Evolutionary conservation across 805 yeast genomes (phyloP).

Genomic region (Cyberlindnera petersonii): DNA sequence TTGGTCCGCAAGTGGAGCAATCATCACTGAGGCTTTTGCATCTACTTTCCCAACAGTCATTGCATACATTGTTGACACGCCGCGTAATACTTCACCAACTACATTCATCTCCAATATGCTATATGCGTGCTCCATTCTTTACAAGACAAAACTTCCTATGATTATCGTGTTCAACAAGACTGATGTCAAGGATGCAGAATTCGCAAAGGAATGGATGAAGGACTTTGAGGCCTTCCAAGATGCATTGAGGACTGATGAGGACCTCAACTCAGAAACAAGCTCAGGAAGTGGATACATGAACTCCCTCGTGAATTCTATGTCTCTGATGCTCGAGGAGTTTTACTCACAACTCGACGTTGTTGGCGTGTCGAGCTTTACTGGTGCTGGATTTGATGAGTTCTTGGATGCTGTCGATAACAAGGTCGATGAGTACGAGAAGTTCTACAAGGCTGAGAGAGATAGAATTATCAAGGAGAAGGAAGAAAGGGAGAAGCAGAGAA

Average conservation of each 20-base stretch:
- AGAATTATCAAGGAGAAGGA: slow-evolving; percentile 71
- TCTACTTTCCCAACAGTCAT: slow-evolving; percentile 92
- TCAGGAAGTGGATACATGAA: slow-evolving; percentile 89
- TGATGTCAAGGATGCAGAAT: slow-evolving; percentile 78
- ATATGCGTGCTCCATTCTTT: slow-evolving; percentile 94
- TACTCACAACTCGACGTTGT: slow-evolving; percentile 90
- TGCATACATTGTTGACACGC: slow-evolving; percentile 95
- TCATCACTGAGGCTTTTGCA: slow-evolving; percentile 94
- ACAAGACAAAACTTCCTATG: slow-evolving; percentile 96
- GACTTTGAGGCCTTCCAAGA: slow-evolving; percentile 90
- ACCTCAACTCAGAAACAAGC: slow-evolving; percentile 47
- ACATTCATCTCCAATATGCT: slow-evolving; percentile 98
- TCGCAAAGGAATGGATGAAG: slow-evolving; percentile 95
- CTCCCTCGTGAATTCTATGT: slow-evolving; percentile 90
- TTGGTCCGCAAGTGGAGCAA: slow-evolving; percentile 97
- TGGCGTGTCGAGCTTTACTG: slow-evolving; percentile 90
- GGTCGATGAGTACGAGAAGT: slow-evolving; percentile 81
- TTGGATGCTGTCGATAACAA: slow-evolving; percentile 79
- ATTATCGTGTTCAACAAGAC: slow-evolving; percentile 93
- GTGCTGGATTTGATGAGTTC: slow-evolving; percentile 91
- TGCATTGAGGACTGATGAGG: slow-evolving; percentile 66
- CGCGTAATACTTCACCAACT: slow-evolving; percentile 89
- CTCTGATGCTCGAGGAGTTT: slow-evolving; percentile 92
- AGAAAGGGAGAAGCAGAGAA: slow-evolving; percentile 65
- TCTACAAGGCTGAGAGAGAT: slow-evolving; percentile 83